phyloP scores from a whole-genome alignment of 495 filamentous ascomycete genomes.

The Zalerion maritima region DNA sequence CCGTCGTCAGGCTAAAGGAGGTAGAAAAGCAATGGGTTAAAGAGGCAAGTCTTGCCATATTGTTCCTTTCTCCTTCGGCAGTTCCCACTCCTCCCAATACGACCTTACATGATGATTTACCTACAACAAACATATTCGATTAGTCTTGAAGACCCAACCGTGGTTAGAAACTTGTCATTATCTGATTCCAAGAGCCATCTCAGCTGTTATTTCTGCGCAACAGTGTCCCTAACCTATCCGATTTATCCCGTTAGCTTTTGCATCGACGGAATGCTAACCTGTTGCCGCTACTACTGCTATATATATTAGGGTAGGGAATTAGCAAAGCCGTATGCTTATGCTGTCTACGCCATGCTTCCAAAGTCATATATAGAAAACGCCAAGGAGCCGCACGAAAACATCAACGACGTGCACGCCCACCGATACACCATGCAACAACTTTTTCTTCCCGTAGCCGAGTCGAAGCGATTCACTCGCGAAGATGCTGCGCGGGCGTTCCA shows the following conservation, averaged over 20 bases:
- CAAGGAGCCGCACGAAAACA: constrained; percentile 52
- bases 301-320: constrained; percentile 54
- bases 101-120: constrained; percentile 31
- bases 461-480: constrained; percentile 70
- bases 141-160: constrained; percentile 94
- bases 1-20: constrained; percentile 75
- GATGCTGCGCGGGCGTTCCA: constrained; percentile 83
- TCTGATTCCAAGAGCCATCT: no score
- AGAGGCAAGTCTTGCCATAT: constrained; percentile 40
- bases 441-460: constrained; percentile 83
- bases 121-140: constrained; percentile 82
- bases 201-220: no score
- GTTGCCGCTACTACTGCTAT: constrained; percentile 2
- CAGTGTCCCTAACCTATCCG: no score
- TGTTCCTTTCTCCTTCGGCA: constrained; percentile 7
- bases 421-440: constrained; percentile 65
- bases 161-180: constrained; percentile 55
- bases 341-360: constrained; percentile 72
- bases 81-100: constrained; percentile 7
- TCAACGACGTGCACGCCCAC: constrained; percentile 84
- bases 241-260: no score
- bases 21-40: constrained; percentile 65
- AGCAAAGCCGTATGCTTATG: constrained; percentile 58
- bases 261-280: no score
- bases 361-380: constrained; percentile 15